phyloP scores from a whole-genome alignment of 2,329 filamentous ascomycete species.

The Thermomyces lanuginosus region DNA sequence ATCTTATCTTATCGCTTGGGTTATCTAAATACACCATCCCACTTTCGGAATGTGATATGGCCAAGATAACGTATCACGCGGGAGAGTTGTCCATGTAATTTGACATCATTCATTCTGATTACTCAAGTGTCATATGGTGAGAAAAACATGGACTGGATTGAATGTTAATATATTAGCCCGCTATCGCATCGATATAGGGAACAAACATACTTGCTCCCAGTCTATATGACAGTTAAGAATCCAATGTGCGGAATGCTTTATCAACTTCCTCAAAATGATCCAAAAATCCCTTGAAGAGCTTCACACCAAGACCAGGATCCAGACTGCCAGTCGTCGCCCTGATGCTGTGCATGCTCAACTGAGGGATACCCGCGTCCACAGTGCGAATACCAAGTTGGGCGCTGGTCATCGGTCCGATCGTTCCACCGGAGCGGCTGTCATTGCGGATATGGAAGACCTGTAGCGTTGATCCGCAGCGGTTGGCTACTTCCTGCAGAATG shows the following conservation, averaged over 20 bases:
- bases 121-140: too few species aligned
- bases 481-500: constrained; percentile 61
- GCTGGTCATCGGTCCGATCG: constrained; percentile 83
- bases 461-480: constrained; percentile 52
- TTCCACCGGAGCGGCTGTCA: constrained; percentile 75
- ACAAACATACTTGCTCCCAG: too few species aligned
- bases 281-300: constrained; percentile 78
- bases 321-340: constrained; percentile 71
- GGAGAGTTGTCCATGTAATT: too few species aligned
- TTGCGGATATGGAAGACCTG: constrained; percentile 94
- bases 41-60: too few species aligned
- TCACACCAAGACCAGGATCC: constrained; percentile 75
- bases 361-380: constrained; percentile 76
- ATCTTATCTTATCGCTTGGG: constrained; percentile 23
- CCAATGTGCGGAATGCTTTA: constrained; percentile 51
- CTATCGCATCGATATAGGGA: too few species aligned
- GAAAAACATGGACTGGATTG: too few species aligned
- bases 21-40: too few species aligned
- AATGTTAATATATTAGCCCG: too few species aligned
- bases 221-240: too few species aligned
- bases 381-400: constrained; percentile 64
- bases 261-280: constrained; percentile 77
- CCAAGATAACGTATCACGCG: too few species aligned
- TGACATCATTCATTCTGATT: too few species aligned
- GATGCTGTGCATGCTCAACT: constrained; percentile 88